Percentiles rank a stretch among this genome's conserved stretches.
phyloP scores from a whole-genome alignment of 2,329 filamentous ascomycete genomes.

The Achaetomium macrosporum region DNA sequence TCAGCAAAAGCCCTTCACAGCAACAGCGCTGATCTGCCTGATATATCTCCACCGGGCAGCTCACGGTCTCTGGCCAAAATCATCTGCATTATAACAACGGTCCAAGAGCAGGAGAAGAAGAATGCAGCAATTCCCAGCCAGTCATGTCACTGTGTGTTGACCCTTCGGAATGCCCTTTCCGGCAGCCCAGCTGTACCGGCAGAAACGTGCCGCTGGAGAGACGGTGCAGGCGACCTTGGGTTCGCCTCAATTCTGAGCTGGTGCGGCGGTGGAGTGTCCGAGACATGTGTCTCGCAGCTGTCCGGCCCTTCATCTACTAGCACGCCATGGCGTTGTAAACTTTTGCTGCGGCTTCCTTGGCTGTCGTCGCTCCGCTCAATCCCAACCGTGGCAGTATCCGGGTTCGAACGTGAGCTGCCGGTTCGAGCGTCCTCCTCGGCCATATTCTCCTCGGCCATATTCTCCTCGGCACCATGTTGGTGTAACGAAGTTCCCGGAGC shows the following conservation, averaged over 20 bases:
- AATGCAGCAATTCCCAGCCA: not conserved
- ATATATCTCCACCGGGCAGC: not conserved
- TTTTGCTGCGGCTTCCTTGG: not conserved
- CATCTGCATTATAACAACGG: no score
- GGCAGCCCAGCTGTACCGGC: not conserved
- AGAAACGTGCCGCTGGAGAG: not conserved
- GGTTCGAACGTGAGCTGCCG: not conserved
- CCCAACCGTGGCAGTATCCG: not conserved
- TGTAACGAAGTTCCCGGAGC: not conserved
- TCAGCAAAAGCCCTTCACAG: not conserved
- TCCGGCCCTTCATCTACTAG: not conserved
- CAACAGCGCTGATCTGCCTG: not conserved
- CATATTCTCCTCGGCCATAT: no score
- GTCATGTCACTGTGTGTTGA: constrained; percentile 1
- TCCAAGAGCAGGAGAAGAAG: not conserved
- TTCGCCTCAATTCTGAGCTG: not conserved
- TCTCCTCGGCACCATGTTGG: no score
- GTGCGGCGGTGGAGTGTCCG: not conserved
- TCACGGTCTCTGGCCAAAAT: no score
- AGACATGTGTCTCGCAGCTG: not conserved
- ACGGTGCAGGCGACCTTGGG: not conserved
- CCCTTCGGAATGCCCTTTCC: constrained; percentile 1
- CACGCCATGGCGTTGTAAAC: not conserved
- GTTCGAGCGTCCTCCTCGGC: no score
- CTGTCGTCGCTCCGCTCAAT: not conserved